These are phyloP conservation scores for Lepidium sativum DNA, from an alignment of 345 rosid species.

Conservation along the genomic window DNA sequence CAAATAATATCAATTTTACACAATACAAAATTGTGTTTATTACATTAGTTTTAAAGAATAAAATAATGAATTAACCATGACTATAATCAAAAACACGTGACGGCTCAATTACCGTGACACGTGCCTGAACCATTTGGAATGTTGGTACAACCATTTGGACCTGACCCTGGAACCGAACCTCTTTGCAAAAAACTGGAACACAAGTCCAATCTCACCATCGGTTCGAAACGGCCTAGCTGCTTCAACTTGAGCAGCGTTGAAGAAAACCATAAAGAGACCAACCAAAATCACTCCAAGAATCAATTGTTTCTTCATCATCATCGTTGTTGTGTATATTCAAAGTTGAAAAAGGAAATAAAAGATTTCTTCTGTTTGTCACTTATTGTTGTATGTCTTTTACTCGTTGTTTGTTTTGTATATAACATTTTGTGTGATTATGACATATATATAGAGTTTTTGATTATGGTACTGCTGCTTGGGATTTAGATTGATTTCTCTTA, in stretches of 20 bases:
- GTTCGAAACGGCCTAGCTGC: conserved; percentile 20
- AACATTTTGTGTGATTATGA: not conserved
- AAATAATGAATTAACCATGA: not conserved
- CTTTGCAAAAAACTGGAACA: conserved; percentile 21
- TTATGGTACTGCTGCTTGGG: not conserved
- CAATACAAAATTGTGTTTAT: not conserved
- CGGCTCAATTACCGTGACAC: not conserved
- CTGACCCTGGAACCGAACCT: not conserved
- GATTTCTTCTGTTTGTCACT: not conserved
- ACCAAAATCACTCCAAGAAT: conserved; percentile 12
- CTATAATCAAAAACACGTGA: not conserved
- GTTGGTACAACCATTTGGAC: conserved; percentile 16
- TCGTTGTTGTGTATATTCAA: not conserved
- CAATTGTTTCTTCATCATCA: conserved; percentile 20
- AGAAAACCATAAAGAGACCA: conserved; percentile 10
- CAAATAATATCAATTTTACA: not conserved
- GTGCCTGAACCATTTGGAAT: conserved; percentile 6
- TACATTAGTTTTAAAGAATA: not conserved
- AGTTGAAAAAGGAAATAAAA: not conserved
- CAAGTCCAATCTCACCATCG: conserved; percentile 9
- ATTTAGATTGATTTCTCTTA: conserved; percentile 4
- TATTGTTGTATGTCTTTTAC: conserved; percentile 15
- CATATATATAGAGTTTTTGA: conserved; percentile 15
- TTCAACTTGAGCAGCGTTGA: conserved; percentile 14
- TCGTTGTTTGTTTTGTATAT: conserved; percentile 15